These are phyloP conservation scores for Neurospora sp. DNA, from an alignment of 495 filamentous ascomycete genomes.

Conservation along the genomic window DNA sequence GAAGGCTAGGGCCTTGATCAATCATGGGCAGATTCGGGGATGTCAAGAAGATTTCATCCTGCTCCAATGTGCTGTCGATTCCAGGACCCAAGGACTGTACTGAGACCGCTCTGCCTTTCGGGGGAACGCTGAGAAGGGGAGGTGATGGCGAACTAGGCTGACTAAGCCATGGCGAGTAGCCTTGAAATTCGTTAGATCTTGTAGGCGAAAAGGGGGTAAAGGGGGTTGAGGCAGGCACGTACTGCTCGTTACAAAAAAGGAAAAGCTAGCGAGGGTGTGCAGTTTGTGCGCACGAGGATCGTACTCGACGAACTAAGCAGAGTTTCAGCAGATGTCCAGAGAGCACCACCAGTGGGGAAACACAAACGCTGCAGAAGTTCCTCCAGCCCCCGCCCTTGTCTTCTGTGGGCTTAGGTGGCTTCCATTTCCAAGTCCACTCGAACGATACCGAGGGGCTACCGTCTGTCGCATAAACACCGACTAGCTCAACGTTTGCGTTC, in stretches of 20 bases:
- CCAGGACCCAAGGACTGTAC: conserved; percentile 72
- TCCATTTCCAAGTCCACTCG: conserved; percentile 95
- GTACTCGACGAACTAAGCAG: conserved; percentile 76
- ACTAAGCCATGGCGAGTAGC: conserved; percentile 25
- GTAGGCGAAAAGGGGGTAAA: not conserved
- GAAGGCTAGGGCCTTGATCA: conserved; percentile 30
- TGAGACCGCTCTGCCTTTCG: conserved; percentile 71
- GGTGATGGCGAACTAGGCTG: conserved; percentile 52
- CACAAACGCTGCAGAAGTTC: conserved; percentile 74
- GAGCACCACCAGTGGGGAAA: not conserved
- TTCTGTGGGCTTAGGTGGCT: conserved; percentile 71
- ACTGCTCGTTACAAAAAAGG: conserved; percentile 87
- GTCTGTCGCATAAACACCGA: conserved; percentile 78
- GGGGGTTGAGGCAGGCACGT: not conserved
- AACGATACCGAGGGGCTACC: conserved; percentile 78
- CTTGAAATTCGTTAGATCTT: conserved; percentile 8
- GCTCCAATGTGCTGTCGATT: conserved; percentile 50
- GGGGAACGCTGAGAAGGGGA: conserved; percentile 59
- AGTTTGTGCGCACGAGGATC: conserved; percentile 85
- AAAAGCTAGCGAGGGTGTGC: conserved; percentile 80
- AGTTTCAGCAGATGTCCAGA: conserved; percentile 13
- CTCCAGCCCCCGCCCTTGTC: conserved; percentile 90
- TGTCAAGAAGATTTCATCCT: conserved; percentile 43
- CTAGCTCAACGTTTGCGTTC: conserved; percentile 86
- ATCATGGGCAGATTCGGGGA: conserved; percentile 49